Evolutionary conservation across 1,284 basidiomycete species (phyloP), one percentile per base, ranked within the genome.

Genomic region (Cutaneotrichosporon sp.): DNA sequence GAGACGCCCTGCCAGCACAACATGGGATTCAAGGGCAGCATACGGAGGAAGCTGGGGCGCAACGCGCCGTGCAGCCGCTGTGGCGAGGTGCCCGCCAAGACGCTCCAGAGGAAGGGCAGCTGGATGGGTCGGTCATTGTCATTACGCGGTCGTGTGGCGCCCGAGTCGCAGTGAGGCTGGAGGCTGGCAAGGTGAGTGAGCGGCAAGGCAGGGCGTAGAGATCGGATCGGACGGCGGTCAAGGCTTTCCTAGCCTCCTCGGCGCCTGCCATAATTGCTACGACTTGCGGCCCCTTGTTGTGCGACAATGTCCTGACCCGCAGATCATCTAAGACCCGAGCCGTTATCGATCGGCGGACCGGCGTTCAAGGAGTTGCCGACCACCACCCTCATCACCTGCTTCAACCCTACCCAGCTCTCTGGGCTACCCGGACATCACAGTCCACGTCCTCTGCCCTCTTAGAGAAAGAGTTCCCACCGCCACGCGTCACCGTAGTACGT

Each of bases 41-140:
- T 47, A 24, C 24, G 45, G 25, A 47, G 45, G 45, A 47, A 47
- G 18, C 24, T 47, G 14, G 45, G 45, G 45, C 45, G 45, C 22
- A 47, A 47, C 11, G 45, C 13, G 11, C 20, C 45, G 16, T 47
- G 45, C 22, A 27, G 22, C 11, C 45, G 24, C 45, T 47, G 45
- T 5, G 24, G 45, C 22, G 22, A 47, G 45, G 45, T 7, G 20
- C 25, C 20, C 24, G 22, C 45, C 25, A 24, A 47, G 22, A 1
- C 22, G 25, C 22, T 47, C 14, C 9, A 25, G 22, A 25, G 45
- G 10, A 22, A 11, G 24, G 13, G 22, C 22, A 47, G 45, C 25
- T 27, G 45, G 20, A 47, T 47, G 4, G 45, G 45, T 18, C 38
- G 38, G 18, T 42, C 38, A n/a, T n/a, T 42, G 38, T 42, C 38